phyloP scores from a whole-genome alignment of 106 monocot species.

The Dioscorea dumetorum region DNA sequence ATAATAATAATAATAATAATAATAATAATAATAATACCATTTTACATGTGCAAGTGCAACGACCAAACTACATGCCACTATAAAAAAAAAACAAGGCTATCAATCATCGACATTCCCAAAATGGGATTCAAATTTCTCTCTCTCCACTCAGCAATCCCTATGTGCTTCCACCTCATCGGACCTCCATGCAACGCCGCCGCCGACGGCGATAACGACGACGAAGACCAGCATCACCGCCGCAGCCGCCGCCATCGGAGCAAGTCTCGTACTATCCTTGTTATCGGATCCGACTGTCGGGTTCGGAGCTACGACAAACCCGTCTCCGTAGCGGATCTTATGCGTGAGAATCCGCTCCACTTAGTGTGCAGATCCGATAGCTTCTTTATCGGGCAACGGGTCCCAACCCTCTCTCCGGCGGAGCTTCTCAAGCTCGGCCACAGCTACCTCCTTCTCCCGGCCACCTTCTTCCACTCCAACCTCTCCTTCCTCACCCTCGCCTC shows the following conservation, averaged over 20 bases:
- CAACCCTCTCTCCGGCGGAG: conserved; percentile 40
- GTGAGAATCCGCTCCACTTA: conserved; percentile 43
- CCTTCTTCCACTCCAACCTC: conserved; percentile 78
- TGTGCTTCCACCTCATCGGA: conserved; percentile 5
- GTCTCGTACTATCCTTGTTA: conserved; percentile 13
- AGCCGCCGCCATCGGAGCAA: not conserved
- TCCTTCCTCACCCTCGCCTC: conserved; percentile 61
- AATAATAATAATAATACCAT: no score
- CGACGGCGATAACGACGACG: not conserved
- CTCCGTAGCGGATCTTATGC: conserved; percentile 46
- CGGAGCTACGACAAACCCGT: conserved; percentile 36
- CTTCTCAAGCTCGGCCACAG: conserved; percentile 50
- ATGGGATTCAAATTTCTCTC: conserved; percentile 1
- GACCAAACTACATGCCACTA: no score
- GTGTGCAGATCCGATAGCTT: conserved; percentile 75
- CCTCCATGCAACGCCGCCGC: not conserved
- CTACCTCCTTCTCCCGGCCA: conserved; percentile 74
- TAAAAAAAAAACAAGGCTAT: no score
- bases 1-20: no score
- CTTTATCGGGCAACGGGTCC: conserved; percentile 61
- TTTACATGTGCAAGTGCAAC: no score
- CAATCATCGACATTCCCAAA: not conserved
- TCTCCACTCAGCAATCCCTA: conserved; percentile 11
- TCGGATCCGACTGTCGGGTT: conserved; percentile 52
- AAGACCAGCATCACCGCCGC: not conserved